These are phyloP conservation scores for Crithidia acanthocephali DNA, from an alignment of 208 protist species.

Conservation along the genomic window DNA sequence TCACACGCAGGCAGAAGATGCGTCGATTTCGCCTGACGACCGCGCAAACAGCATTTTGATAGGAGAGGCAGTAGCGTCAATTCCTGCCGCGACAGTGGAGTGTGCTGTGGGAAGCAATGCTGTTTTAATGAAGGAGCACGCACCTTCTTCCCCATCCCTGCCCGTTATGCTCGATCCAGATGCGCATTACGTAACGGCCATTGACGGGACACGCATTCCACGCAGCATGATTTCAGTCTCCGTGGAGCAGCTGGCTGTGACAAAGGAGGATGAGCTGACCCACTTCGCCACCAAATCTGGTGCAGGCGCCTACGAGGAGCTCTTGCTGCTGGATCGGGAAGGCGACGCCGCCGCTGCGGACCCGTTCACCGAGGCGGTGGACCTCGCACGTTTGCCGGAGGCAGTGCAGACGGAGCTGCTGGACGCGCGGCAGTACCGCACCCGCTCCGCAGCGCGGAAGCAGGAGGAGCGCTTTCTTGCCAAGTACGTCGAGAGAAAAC, in stretches of 20 bases:
- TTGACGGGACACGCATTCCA: conserved; percentile 82
- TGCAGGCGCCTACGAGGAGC: conserved; percentile 69
- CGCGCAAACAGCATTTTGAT: background rate
- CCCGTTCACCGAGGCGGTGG: conserved; percentile 53
- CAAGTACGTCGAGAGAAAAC: conserved; percentile 73
- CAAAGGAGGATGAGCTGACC: conserved; percentile 72
- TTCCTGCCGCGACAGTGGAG: background rate
- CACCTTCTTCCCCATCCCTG: conserved; percentile 14
- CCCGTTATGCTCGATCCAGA: conserved; percentile 47
- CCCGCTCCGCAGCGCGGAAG: conserved; percentile 45
- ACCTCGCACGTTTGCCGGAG: conserved; percentile 44
- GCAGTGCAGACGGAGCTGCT: conserved; percentile 31
- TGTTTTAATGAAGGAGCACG: conserved; percentile 6
- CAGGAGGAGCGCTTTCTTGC: conserved; percentile 55
- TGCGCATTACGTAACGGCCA: conserved; percentile 58
- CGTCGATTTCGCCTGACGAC: background rate
- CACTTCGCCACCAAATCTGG: conserved; percentile 71
- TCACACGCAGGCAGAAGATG: background rate
- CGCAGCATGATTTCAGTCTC: conserved; percentile 73
- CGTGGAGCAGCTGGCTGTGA: conserved; percentile 54
- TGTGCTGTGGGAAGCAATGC: background rate
- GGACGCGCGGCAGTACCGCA: conserved; percentile 16
- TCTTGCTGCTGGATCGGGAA: conserved; percentile 41
- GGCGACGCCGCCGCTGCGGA: conserved; percentile 23
- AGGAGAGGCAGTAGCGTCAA: background rate